Conservation (phyloP, 2,329 filamentous ascomycete genomes). For the Dactylellina sp. region DNA sequence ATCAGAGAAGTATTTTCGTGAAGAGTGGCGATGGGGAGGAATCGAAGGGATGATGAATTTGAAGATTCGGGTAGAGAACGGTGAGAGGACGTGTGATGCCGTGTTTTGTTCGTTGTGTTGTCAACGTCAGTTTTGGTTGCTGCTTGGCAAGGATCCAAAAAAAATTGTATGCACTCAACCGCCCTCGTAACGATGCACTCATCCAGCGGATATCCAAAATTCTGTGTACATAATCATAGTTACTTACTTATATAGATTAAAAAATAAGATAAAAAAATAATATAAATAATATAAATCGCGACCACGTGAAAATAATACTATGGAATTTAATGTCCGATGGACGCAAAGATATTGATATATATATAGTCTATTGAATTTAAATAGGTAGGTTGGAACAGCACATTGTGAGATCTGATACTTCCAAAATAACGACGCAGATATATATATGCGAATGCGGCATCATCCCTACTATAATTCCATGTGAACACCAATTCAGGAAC, state of each 20-base stretch:
- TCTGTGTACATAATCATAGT: too few relatives aligned
- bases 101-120: conserved; percentile 28
- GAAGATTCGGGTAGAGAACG: conserved; percentile 16
- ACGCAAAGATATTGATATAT: not conserved
- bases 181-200: conserved; percentile 20
- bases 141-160: conserved; percentile 39
- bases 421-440: too few relatives aligned
- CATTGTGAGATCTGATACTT: too few relatives aligned
- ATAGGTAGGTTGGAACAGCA: too few relatives aligned
- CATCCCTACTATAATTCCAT: too few relatives aligned
- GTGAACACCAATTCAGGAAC: too few relatives aligned
- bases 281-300: too few relatives aligned
- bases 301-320: not conserved
- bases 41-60: conserved; percentile 29
- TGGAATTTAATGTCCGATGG: too few relatives aligned
- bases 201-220: too few relatives aligned
- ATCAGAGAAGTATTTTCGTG: conserved; percentile 15
- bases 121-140: conserved; percentile 26
- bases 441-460: too few relatives aligned
- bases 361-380: conserved; percentile 11
- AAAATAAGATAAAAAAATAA: too few relatives aligned
- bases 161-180: conserved; percentile 15
- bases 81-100: conserved; percentile 35
- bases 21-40: conserved; percentile 29
- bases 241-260: too few relatives aligned